Conservation (phyloP, 352 stramenopile species). For the Pythium utonaiense region DNA sequence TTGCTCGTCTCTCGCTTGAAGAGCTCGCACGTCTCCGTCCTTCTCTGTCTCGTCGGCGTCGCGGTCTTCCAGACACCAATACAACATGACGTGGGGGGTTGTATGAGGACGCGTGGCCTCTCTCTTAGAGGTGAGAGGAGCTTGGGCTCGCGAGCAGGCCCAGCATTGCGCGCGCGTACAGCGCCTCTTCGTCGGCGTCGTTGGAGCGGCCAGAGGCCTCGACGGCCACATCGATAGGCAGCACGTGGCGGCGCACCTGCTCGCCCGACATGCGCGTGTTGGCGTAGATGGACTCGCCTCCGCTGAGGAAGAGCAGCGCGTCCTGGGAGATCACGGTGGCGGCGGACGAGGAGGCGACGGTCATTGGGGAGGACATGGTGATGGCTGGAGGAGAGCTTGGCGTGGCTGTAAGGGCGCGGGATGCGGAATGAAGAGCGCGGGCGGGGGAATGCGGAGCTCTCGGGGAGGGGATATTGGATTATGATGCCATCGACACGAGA, state of each 20-base stretch:
- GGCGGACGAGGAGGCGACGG: background rate
- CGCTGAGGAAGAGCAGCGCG: slow-evolving; percentile 13
- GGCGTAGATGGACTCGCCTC: slow-evolving; percentile 47
- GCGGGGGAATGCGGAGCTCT: too few species aligned
- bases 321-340: slow-evolving; percentile 1
- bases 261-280: slow-evolving; percentile 53
- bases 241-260: slow-evolving; percentile 37
- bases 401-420: background rate
- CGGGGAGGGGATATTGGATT: background rate
- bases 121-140: slow-evolving; percentile 34
- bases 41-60: too few species aligned
- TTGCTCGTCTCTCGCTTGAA: too few species aligned
- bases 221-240: slow-evolving; percentile 34
- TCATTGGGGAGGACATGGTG: background rate
- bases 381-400: too few species aligned
- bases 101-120: background rate
- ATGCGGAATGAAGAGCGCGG: background rate
- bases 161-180: slow-evolving; percentile 44
- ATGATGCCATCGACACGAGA: background rate
- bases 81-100: too few species aligned
- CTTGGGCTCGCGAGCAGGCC: slow-evolving; percentile 36
- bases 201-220: slow-evolving; percentile 41
- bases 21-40: too few species aligned
- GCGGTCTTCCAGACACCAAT: background rate
- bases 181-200: slow-evolving; percentile 37